Conservation (phyloP, 2,329 filamentous ascomycete species). For the Monilinia laxa region DNA sequence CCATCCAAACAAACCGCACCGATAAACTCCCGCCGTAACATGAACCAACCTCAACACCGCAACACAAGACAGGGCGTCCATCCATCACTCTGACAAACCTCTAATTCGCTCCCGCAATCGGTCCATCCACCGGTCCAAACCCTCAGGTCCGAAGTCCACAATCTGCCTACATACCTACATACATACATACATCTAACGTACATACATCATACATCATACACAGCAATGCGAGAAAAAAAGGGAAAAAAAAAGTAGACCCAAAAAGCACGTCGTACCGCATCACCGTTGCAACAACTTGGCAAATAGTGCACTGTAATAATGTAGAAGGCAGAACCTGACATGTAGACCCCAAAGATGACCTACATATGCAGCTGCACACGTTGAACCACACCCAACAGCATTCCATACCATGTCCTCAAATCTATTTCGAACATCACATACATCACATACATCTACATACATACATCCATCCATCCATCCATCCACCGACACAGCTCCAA, state of each 20-base stretch:
- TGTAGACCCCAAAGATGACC: conserved; percentile 21
- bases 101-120: neutral
- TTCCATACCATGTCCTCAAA: neutral
- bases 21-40: conserved; percentile 4
- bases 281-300: neutral
- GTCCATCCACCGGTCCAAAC: neutral
- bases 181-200: neutral
- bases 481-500: neutral
- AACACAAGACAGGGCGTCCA: neutral
- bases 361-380: conserved; percentile 18
- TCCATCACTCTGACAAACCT: neutral
- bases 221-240: too few relatives aligned
- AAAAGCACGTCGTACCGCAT: conserved; percentile 4
- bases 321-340: neutral
- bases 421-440: conserved; percentile 12
- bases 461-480: neutral
- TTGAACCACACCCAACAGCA: neutral
- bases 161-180: neutral
- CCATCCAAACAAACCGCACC: conserved; percentile 8
- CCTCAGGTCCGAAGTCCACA: neutral
- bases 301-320: neutral
- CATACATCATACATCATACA: neutral
- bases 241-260: too few relatives aligned
- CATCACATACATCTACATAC: neutral
- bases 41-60: neutral